A percentile compares a stretch with the other conserved stretches of the same genome.
Evolutionary conservation across 768 basidiomycete genomes (phyloP).

Genomic region (Termitomyces eurrhizus): DNA sequence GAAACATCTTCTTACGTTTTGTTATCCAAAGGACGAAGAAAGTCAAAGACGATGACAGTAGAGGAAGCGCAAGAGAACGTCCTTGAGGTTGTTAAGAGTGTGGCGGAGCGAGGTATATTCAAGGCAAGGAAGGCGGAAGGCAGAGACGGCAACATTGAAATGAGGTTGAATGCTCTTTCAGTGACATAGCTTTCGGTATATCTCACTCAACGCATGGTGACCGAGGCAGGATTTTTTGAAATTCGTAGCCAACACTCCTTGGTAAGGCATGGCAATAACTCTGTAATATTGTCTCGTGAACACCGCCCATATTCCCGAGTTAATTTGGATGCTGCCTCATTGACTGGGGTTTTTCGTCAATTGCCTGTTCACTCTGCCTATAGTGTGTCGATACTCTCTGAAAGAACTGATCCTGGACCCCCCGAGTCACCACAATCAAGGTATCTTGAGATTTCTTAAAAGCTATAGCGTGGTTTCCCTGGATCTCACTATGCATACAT

Average conservation of each 20-base stretch:
- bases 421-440: neutral
- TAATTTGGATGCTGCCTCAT: neutral
- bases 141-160: conserved; percentile 32
- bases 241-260: neutral
- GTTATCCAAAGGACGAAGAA: conserved; percentile 20
- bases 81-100: conserved; percentile 47
- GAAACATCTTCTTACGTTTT: neutral
- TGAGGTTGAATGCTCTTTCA: neutral
- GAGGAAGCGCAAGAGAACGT: conserved; percentile 41
- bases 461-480: too few relatives aligned
- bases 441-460: too few relatives aligned
- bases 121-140: conserved; percentile 71
- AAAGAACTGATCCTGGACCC: too few relatives aligned
- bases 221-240: neutral
- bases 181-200: neutral
- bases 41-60: conserved; percentile 20
- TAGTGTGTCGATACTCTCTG: too few relatives aligned
- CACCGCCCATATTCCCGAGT: neutral
- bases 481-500: neutral
- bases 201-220: neutral
- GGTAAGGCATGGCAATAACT: neutral
- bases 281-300: neutral
- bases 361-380: neutral
- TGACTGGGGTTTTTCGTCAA: neutral
- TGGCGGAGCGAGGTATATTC: conserved; percentile 64